These are phyloP conservation scores for Ceratobasidium sp. DNA, from an alignment of 1,284 basidiomycete species.

Conservation along the genomic window DNA sequence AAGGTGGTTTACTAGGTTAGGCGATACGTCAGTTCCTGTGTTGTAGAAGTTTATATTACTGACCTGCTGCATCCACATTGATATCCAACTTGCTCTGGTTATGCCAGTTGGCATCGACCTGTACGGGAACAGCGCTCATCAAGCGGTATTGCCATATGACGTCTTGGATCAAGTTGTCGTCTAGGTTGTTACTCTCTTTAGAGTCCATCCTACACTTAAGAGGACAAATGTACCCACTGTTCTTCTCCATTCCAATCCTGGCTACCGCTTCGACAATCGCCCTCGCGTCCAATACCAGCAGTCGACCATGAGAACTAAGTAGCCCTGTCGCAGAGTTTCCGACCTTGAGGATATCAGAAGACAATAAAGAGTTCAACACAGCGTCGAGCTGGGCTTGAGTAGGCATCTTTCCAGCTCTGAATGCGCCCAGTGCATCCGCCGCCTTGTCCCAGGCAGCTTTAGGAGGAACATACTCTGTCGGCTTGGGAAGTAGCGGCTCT, in stretches of 20 bases:
- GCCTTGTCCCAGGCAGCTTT: constrained; percentile 48
- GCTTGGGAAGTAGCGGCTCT: constrained; percentile 36
- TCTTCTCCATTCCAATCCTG: constrained; percentile 58
- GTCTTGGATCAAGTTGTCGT: constrained; percentile 57
- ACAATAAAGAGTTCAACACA: constrained; percentile 49
- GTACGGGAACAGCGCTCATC: constrained; percentile 44
- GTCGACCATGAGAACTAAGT: constrained; percentile 49
- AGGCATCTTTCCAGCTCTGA: constrained; percentile 58
- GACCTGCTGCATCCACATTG: constrained; percentile 34
- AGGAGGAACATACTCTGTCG: constrained; percentile 30
- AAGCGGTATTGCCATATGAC: constrained; percentile 50
- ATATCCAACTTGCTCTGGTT: constrained; percentile 43
- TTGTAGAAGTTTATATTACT: neutral
- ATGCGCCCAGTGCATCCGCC: constrained; percentile 53
- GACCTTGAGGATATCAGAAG: constrained; percentile 49
- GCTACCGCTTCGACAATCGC: constrained; percentile 52
- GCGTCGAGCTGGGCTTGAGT: constrained; percentile 55
- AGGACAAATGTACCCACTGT: constrained; percentile 50
- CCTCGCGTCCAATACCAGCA: constrained; percentile 49
- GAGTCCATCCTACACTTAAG: neutral
- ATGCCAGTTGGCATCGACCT: constrained; percentile 44
- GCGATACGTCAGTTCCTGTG: neutral
- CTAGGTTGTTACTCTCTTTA: constrained; percentile 39
- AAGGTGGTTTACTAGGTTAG: constrained; percentile 25
- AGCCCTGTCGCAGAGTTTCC: constrained; percentile 45